A percentile compares a stretch with the other conserved stretches of the same genome.
phyloP scores from a whole-genome alignment of 2,329 filamentous ascomycete species.

The Colletotrichum noveboracense region DNA sequence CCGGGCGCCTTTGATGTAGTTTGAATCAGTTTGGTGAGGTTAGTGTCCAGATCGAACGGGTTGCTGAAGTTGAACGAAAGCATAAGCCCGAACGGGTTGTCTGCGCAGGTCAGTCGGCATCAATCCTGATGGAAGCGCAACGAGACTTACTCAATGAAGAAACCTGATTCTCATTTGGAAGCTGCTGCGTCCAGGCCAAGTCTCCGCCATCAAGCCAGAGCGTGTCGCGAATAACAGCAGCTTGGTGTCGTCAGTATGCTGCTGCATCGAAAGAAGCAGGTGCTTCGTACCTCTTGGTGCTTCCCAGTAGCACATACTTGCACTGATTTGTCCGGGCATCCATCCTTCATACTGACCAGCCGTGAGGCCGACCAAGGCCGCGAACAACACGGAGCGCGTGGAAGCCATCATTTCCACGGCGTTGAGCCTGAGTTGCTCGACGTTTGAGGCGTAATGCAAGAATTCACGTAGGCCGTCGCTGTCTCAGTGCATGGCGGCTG shows the following conservation, averaged over 20 bases:
- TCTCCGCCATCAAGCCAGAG: not conserved
- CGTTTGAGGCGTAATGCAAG: not conserved
- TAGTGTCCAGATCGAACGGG: conserved; percentile 53
- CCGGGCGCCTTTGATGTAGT: conserved; percentile 47
- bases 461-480: not conserved
- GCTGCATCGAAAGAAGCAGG: no score
- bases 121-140: no score
- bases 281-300: not conserved
- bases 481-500: conserved; percentile 2
- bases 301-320: not conserved
- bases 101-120: conserved; percentile 34
- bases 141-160: no score
- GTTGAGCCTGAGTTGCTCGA: not conserved
- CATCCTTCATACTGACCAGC: conserved; percentile 42
- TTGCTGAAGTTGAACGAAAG: conserved; percentile 64
- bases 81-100: conserved; percentile 56
- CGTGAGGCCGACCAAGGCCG: not conserved
- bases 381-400: conserved; percentile 26
- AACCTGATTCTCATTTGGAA: no score
- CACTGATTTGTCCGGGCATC: conserved; percentile 34
- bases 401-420: not conserved
- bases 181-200: not conserved
- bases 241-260: not conserved
- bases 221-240: not conserved
- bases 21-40: no score